Percentiles rank a stretch among this genome's conserved stretches.
Conservation (phyloP, 441 rosid genomes). For the Capsella rubella region DNA sequence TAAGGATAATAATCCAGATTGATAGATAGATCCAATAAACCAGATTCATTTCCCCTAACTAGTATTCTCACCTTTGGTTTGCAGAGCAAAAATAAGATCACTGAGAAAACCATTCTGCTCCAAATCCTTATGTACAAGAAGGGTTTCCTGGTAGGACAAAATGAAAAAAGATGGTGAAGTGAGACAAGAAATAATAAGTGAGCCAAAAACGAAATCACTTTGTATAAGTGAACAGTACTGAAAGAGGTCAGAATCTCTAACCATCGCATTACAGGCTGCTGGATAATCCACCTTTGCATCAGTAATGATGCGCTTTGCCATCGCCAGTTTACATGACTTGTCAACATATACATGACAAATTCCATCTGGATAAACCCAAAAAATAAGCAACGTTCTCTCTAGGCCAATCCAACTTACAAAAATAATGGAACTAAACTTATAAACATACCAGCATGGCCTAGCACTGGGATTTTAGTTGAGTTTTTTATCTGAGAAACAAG, state of each 20-base stretch:
- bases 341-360: slow-evolving; percentile 96
- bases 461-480: slow-evolving; percentile 96
- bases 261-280: slow-evolving; percentile 99
- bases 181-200: slow-evolving; percentile 18
- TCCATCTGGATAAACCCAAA: slow-evolving; percentile 70
- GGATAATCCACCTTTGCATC: slow-evolving; percentile 98
- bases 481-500: slow-evolving; percentile 92
- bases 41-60: neutral
- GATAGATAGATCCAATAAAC: slow-evolving; percentile 12
- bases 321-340: slow-evolving; percentile 80
- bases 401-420: slow-evolving; percentile 15
- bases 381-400: slow-evolving; percentile 24
- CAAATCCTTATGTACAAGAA: slow-evolving; percentile 90
- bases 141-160: slow-evolving; percentile 75
- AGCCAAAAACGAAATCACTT: neutral
- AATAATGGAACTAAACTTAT: slow-evolving; percentile 13
- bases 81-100: slow-evolving; percentile 63
- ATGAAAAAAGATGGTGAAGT: slow-evolving; percentile 24
- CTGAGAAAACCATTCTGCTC: slow-evolving; percentile 63
- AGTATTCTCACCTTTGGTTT: slow-evolving; percentile 59
- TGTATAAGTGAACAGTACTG: slow-evolving; percentile 17
- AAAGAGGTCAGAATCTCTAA: slow-evolving; percentile 47
- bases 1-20: neutral
- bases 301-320: slow-evolving; percentile 78
- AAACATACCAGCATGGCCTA: slow-evolving; percentile 93